phyloP scores from a whole-genome alignment of 2,329 filamentous ascomycete species.

The Cladophialophora bantiana region DNA sequence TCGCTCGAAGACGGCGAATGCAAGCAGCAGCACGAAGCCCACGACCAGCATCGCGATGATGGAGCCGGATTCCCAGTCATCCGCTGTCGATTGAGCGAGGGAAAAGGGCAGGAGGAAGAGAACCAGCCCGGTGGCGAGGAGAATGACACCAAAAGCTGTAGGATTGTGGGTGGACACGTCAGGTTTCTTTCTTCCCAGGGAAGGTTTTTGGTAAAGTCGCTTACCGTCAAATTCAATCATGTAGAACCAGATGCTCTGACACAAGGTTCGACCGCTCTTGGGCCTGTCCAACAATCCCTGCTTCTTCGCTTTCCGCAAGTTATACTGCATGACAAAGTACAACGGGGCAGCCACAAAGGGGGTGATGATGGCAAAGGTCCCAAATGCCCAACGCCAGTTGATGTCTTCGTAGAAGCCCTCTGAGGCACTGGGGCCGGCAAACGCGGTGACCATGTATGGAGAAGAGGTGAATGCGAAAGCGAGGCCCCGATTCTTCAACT shows the following conservation, averaged over 20 bases:
- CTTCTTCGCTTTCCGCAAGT: constrained; percentile 66
- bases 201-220: neutral
- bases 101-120: constrained; percentile 63
- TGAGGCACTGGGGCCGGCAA: constrained; percentile 65
- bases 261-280: too few species aligned
- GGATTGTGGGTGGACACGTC: neutral
- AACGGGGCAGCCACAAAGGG: constrained; percentile 68
- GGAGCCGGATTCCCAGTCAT: constrained; percentile 57
- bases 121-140: too few species aligned
- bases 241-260: too few species aligned
- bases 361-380: constrained; percentile 69
- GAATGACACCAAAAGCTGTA: too few species aligned
- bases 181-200: neutral
- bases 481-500: constrained; percentile 68
- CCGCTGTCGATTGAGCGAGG: constrained; percentile 56
- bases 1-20: neutral
- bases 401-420: constrained; percentile 60
- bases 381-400: constrained; percentile 73
- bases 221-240: neutral
- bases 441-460: constrained; percentile 71
- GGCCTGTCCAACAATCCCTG: too few species aligned
- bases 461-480: constrained; percentile 68
- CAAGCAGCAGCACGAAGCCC: constrained; percentile 62
- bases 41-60: constrained; percentile 65
- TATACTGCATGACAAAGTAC: constrained; percentile 63